A percentile compares a stretch with the other conserved stretches of the same genome.
Conservation (phyloP, 2,329 filamentous ascomycete genomes). For the Akanthomyces uredinophilus region DNA sequence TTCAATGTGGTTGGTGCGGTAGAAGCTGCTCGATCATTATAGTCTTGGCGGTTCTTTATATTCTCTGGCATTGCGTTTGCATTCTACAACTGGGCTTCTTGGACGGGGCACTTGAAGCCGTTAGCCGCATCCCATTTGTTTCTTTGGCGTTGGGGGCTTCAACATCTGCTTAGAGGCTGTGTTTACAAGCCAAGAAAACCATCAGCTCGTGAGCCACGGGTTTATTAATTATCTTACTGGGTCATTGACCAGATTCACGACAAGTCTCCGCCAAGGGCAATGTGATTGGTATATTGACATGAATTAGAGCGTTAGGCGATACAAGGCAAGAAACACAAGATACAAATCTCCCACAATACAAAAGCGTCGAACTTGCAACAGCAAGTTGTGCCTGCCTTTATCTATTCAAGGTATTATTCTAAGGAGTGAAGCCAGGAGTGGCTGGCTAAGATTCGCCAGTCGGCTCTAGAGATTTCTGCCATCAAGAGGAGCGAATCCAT, state of each 20-base stretch:
- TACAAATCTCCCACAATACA: not conserved
- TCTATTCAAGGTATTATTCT: not conserved
- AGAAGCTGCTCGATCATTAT: slow-evolving; percentile 55
- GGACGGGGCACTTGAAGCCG: no score
- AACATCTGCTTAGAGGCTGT: not conserved
- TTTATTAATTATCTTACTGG: not conserved
- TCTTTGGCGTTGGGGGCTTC: slow-evolving; percentile 5
- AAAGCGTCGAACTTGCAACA: not conserved
- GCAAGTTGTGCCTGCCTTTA: no score
- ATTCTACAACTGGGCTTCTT: not conserved
- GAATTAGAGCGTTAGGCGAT: not conserved
- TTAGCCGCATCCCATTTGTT: not conserved
- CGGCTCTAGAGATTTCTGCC: not conserved
- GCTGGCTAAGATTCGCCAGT: no score
- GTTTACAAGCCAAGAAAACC: not conserved
- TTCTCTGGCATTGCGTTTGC: not conserved
- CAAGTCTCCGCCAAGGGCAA: not conserved
- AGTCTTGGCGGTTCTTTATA: slow-evolving; percentile 18
- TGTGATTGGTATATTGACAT: slow-evolving; percentile 4
- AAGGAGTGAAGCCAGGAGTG: no score
- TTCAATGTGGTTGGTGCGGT: slow-evolving; percentile 60
- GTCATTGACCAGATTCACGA: not conserved
- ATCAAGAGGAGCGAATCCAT: not conserved
- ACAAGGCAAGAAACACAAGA: not conserved
- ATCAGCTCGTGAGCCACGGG: not conserved